Base-by-base conservation (phyloP, 257 asterid genomes). In the Coffea eugenioides region DNA sequence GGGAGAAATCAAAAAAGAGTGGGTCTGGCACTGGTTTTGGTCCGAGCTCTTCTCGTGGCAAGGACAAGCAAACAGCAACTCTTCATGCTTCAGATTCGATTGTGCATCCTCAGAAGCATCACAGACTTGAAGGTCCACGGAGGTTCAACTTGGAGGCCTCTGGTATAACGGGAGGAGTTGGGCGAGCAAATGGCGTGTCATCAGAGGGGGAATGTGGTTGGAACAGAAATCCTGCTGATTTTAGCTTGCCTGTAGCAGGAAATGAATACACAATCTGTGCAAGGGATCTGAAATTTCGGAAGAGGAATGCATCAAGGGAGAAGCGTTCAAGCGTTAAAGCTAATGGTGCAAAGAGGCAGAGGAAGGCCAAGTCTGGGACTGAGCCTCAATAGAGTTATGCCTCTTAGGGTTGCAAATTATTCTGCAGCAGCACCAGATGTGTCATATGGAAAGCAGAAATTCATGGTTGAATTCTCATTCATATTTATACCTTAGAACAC, bases 181-280 rank as follows among this genome's bases (percentile, higher is more conserved):
- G 71, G 66, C 71, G 83, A 8, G 14, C 51, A 39, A 83, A 46
- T 23, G 46, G 10, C 20, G 27, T 57, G 52, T 43, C 71, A 7
- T 48, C 51, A 20, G 79, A 79, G 7, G 77, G 71, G 56, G 23
- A 52, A 9, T 67, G 88, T 34, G 41, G 59, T 23, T 85, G 84
- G 31, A 93, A 95, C 76, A 80, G 80, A 59, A 95, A 92, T 83
- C 99, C 99, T 14, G 92, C 90, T 59, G 98, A 95, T 27, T 88
- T 94, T 77, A 86, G 87, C 83, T 5, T 80, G n/a, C 92, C 89
- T 12, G 88, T 84, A 45, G 87, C 90, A 61, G 84, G 86, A 75
- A 89, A 90, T 64, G 77, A 75, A 80, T 92, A 62, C 82, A 91
- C 91, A 0, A 79, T 90, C 57, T 70, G 82, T 66, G 86, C 85